A percentile compares a stretch with the other conserved stretches of the same genome.
Evolutionary conservation across 306 rosid genomes (phyloP).

Genomic region (Hippophae rhamnoides): DNA sequence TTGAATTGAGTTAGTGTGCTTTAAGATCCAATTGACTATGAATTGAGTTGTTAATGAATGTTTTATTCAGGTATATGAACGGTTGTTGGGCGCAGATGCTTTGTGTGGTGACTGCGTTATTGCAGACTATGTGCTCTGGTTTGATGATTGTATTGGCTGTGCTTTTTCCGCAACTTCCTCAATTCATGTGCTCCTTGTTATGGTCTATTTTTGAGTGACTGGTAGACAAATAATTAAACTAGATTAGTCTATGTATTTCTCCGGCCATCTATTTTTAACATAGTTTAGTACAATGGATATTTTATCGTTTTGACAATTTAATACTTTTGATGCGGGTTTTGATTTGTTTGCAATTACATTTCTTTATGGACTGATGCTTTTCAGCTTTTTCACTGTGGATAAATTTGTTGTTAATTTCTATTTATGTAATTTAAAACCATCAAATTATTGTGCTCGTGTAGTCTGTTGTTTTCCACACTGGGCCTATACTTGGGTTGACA

Average conservation of each 20-base stretch:
- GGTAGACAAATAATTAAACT: constrained; percentile 13
- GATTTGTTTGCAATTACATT: too few species aligned
- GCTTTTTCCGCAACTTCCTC: constrained; percentile 51
- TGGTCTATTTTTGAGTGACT: constrained; percentile 23
- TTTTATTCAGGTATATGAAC: constrained; percentile 86
- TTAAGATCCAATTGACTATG: constrained; percentile 38
- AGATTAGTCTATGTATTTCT: constrained; percentile 8
- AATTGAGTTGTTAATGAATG: constrained; percentile 70
- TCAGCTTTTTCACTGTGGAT: too few species aligned
- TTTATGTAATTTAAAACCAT: too few species aligned
- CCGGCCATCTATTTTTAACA: too few species aligned
- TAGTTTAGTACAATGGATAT: too few species aligned
- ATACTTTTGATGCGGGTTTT: too few species aligned
- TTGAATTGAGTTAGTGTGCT: constrained; percentile 18
- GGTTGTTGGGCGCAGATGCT: constrained; percentile 96
- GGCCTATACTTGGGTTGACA: too few species aligned
- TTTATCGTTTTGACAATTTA: too few species aligned
- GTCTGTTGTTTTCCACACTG: too few species aligned
- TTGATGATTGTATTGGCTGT: constrained; percentile 76
- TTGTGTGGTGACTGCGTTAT: constrained; percentile 92
- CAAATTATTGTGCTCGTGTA: too few species aligned
- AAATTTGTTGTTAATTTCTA: too few species aligned
- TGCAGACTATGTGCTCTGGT: constrained; percentile 82
- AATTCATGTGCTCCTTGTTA: constrained; percentile 31
- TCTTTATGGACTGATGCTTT: too few species aligned